Conservation (phyloP, 1,139 yeast genomes). For the Pichia sp. region DNA sequence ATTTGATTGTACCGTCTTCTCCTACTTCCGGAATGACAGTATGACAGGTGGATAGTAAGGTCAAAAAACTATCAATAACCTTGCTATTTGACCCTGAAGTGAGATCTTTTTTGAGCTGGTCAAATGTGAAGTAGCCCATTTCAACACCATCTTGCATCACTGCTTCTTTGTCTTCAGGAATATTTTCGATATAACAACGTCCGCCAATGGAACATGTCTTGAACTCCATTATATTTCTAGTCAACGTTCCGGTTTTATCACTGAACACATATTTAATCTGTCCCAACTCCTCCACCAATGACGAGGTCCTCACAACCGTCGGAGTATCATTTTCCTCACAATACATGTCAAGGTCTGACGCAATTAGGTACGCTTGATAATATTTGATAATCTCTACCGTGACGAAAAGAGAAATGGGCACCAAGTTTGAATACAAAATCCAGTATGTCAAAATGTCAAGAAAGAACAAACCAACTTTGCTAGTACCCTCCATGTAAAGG, state of each 20-base stretch:
- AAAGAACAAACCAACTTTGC: constrained; percentile 65
- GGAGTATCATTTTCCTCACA: constrained; percentile 87
- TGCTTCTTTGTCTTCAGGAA: constrained; percentile 86
- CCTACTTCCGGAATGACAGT: constrained; percentile 91
- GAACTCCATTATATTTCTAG: constrained; percentile 94
- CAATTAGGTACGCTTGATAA: constrained; percentile 90
- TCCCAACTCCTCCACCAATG: constrained; percentile 92
- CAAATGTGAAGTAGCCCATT: constrained; percentile 73
- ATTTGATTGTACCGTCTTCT: constrained; percentile 66
- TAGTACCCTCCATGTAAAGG: constrained; percentile 65
- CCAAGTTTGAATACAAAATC: constrained; percentile 92
- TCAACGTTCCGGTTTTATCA: constrained; percentile 94
- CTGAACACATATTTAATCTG: constrained; percentile 94
- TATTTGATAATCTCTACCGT: constrained; percentile 94
- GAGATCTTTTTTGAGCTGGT: constrained; percentile 50
- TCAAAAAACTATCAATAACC: constrained; percentile 75
- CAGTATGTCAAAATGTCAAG: constrained; percentile 87
- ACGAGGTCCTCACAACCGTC: constrained; percentile 89
- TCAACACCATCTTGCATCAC: constrained; percentile 73
- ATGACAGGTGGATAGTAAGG: constrained; percentile 87
- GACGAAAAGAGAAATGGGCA: constrained; percentile 91
- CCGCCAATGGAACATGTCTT: constrained; percentile 95
- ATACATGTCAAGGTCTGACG: constrained; percentile 91
- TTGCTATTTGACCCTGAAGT: constrained; percentile 33
- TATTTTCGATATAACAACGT: constrained; percentile 76